These are phyloP conservation scores for Aspergillus intermedius DNA, from an alignment of 2,329 filamentous ascomycete genomes.

Conservation along the genomic window DNA sequence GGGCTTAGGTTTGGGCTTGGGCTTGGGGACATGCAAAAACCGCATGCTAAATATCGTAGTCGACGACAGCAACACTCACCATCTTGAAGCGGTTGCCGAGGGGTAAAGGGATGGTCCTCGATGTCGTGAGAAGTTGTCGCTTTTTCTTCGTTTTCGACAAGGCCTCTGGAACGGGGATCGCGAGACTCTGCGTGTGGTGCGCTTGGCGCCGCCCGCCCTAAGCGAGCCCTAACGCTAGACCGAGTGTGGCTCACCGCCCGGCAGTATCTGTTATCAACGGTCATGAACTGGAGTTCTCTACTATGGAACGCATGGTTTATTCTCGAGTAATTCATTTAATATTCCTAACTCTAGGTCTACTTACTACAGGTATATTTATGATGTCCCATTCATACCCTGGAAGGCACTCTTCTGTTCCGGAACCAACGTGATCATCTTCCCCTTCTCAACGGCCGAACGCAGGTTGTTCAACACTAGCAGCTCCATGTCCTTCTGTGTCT, in stretches of 20 bases:
- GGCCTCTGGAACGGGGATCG: conserved; percentile 20
- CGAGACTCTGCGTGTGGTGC: conserved; percentile 29
- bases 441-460: conserved; percentile 50
- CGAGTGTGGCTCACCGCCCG: conserved; percentile 18
- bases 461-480: conserved; percentile 53
- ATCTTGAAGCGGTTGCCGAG: conserved; percentile 42
- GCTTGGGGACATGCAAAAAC: conserved; percentile 3
- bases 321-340: not conserved
- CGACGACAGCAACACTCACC: conserved; percentile 29
- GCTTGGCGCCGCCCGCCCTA: conserved; percentile 33
- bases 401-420: conserved; percentile 50
- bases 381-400: not conserved
- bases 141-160: conserved; percentile 22
- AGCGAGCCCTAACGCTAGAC: conserved; percentile 39
- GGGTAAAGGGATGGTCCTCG: conserved; percentile 35
- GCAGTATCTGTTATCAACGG: conserved; percentile 3
- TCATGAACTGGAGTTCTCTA: not conserved
- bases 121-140: conserved; percentile 36
- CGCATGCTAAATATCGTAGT: not conserved
- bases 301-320: not conserved
- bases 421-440: conserved; percentile 54
- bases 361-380: not conserved
- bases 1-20: not conserved
- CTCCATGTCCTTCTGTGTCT: conserved; percentile 59
- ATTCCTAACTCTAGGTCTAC: no score